Base-by-base conservation (phyloP, 768 basidiomycete species). In the Cubamyces lactineus region DNA sequence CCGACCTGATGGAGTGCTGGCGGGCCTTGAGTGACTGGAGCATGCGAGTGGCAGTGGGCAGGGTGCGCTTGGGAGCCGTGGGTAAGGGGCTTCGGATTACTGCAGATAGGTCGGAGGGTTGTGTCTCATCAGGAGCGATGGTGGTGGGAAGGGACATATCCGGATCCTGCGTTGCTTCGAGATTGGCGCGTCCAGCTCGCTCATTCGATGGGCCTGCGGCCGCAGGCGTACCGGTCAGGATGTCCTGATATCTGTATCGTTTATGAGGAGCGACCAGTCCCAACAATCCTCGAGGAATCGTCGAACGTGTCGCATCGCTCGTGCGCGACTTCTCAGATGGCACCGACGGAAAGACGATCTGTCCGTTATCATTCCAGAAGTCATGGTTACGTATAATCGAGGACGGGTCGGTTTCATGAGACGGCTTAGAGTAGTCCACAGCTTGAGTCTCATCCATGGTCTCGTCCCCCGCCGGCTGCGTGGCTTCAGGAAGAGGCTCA, bases 101-200 rank as follows among this genome's bases (percentile, higher is more conserved):
- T 2, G 65, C 66, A 19, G 53, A 17, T 17, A 50, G 34, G 24
- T 59, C 65, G 2, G 70, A 68, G 2, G 68, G 68, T 59, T 74
- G 73, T 9, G 73, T 72, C 30, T 69, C 65, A 7, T 51, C 43
- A 4, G 21, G 16, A 4, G 17, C 43, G 9, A 55, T 28, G 21
- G 28, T 39, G 12, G 40, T 15, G 2, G 45, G 26, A 7, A 40
- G 45, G 3, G 60, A 50, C 2, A 28, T 40, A 24, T 54, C 53
- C 2, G 52, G 23, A n/a, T 24, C 9, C 42, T 62, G 61, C 23
- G 61, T 57, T 13, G 57, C 54, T 2, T 56, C 42, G 1, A 24
- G 13, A 23, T n/a, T 38, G 13, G 5, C 41, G 13, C 43, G 21
- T 28, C 30, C 30, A 3, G 21, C 41, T 8, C n/a, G 26, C 19